Conservation (phyloP, 1,139 yeast species). For the Magnusiomyces tetraspermus region DNA sequence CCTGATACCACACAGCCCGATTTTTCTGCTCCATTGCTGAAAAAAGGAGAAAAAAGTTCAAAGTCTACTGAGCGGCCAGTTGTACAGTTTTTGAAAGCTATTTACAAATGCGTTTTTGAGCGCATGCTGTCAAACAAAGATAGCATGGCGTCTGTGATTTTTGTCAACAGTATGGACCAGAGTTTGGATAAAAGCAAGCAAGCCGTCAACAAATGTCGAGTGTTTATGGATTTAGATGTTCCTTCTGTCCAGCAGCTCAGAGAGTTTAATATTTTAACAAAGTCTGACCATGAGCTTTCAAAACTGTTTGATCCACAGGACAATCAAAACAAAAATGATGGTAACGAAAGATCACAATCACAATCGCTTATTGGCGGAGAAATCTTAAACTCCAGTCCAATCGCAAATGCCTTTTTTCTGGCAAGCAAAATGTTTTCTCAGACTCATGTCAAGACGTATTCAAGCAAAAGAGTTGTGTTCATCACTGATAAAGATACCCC, state of each 20-base stretch:
- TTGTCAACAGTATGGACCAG: background rate
- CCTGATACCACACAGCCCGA: background rate
- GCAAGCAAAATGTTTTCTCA: background rate
- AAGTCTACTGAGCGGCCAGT: background rate
- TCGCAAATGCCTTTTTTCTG: background rate
- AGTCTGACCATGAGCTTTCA: background rate
- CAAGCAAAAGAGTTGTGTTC: background rate
- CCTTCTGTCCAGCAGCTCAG: background rate
- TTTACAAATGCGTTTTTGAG: background rate
- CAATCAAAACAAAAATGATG: background rate
- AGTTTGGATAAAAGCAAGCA: background rate
- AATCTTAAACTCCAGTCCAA: background rate
- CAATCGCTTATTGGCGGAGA: background rate
- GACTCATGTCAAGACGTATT: background rate
- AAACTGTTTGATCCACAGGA: background rate
- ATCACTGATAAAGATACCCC: constrained; percentile 2
- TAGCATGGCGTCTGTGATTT: background rate
- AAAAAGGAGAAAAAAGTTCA: no score
- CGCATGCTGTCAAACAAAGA: background rate
- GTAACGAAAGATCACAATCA: background rate
- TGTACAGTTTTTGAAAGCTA: background rate
- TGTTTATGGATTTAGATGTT: background rate
- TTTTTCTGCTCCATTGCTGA: background rate
- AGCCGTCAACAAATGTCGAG: background rate
- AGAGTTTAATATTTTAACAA: background rate